Evolutionary conservation across 768 basidiomycete species (phyloP).

Genomic region (Macrocybe gigantea): DNA sequence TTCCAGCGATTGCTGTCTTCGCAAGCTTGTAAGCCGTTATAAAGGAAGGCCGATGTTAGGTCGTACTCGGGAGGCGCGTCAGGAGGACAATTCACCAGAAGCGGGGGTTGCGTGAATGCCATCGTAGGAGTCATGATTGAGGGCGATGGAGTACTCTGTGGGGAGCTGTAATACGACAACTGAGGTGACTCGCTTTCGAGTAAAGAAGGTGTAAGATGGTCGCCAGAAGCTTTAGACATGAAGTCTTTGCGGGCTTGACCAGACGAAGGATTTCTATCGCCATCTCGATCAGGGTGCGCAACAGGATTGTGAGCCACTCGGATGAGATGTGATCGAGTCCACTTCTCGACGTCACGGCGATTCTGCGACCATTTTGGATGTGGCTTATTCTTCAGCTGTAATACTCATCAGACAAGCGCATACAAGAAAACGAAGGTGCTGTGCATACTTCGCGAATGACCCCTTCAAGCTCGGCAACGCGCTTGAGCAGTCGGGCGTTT

Average conservation of each 20-base stretch:
- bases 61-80: constrained; percentile 32
- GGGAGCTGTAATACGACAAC: constrained; percentile 21
- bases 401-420: constrained; percentile 27
- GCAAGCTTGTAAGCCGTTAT: constrained; percentile 20
- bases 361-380: constrained; percentile 59
- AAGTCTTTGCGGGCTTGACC: no score
- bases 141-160: constrained; percentile 31
- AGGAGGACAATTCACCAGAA: constrained; percentile 18
- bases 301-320: constrained; percentile 13
- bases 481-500: constrained; percentile 56
- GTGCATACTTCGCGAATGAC: constrained; percentile 67
- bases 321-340: constrained; percentile 15
- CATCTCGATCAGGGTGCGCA: neutral
- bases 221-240: no score
- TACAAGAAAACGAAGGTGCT: constrained; percentile 9
- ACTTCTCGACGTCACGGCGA: constrained; percentile 24
- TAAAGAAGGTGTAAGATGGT: constrained; percentile 16
- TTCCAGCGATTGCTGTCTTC: constrained; percentile 14
- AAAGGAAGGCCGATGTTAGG: constrained; percentile 35
- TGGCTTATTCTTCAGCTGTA: constrained; percentile 66
- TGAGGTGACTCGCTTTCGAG: constrained; percentile 16
- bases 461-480: constrained; percentile 79
- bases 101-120: constrained; percentile 28
- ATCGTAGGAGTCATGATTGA: constrained; percentile 42
- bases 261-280: no score